Percentiles rank a stretch among this genome's conserved stretches.
These are phyloP conservation scores for Nothophytophthora sp. DNA, from an alignment of 352 stramenopile species.

Conservation along the genomic window DNA sequence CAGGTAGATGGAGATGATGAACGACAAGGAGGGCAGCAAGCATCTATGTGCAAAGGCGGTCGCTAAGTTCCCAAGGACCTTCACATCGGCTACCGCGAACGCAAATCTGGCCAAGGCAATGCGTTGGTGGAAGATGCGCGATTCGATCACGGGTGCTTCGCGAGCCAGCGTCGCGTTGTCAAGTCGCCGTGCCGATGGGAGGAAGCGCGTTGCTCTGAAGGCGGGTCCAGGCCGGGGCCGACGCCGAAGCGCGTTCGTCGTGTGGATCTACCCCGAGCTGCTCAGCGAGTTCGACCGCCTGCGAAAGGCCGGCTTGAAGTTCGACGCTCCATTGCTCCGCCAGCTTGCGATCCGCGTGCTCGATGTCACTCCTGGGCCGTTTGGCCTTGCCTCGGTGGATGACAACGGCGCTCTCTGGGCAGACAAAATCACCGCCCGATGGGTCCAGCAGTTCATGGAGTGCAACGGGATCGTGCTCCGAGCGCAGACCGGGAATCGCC, in stretches of 20 bases:
- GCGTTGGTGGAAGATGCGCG: conserved; percentile 7
- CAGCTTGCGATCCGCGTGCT: conserved; percentile 8
- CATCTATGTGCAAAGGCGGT: conserved; percentile 4
- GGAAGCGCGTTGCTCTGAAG: too few species aligned
- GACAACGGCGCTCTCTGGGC: not conserved
- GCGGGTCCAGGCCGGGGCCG: conserved; percentile 1
- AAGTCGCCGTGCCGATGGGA: too few species aligned
- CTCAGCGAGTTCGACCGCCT: conserved; percentile 7
- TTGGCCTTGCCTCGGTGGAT: not conserved
- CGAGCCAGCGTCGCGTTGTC: not conserved
- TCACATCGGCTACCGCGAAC: conserved; percentile 2
- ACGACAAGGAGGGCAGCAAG: conserved; percentile 3
- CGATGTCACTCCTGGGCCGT: not conserved
- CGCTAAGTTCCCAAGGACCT: conserved; percentile 11
- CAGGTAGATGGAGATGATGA: not conserved
- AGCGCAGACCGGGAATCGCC: conserved; percentile 5
- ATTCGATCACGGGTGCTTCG: not conserved
- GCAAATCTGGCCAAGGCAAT: conserved; percentile 12
- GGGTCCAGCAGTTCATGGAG: conserved; percentile 17
- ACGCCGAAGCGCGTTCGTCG: not conserved
- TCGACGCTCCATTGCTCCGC: conserved; percentile 1
- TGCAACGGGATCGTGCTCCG: conserved; percentile 9
- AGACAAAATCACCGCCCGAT: conserved; percentile 2
- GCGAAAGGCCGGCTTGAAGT: conserved; percentile 6
- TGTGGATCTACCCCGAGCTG: conserved; percentile 3